These are phyloP conservation scores for Cicer pinnatifidum DNA, from an alignment of 306 rosid genomes.

Conservation along the genomic window DNA sequence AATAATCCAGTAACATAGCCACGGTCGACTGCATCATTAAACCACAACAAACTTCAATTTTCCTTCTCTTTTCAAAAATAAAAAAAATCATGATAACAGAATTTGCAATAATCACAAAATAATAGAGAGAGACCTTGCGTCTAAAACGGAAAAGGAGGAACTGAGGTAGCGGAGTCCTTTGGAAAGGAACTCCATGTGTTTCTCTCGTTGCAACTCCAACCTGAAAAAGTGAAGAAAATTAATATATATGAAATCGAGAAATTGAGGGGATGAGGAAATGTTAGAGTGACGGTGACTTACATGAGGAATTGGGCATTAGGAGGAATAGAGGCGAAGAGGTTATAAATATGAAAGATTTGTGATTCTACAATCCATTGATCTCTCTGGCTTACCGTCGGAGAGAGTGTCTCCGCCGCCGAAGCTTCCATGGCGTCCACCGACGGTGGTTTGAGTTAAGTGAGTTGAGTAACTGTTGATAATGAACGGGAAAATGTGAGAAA, in stretches of 20 bases:
- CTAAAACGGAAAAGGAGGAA: conserved; percentile 69
- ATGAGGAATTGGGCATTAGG: conserved; percentile 59
- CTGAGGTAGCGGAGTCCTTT: conserved; percentile 69
- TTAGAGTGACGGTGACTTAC: conserved; percentile 37
- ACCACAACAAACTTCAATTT: conserved; percentile 31
- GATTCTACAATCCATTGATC: conserved; percentile 47
- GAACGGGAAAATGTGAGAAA: not conserved
- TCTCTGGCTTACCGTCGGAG: conserved; percentile 60
- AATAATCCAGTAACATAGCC: conserved; percentile 92
- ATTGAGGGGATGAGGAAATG: not conserved
- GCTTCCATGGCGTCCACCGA: conserved; percentile 34
- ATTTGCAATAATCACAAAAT: not conserved
- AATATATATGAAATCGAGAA: not conserved
- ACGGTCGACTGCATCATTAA: conserved; percentile 71
- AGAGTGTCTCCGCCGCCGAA: conserved; percentile 13
- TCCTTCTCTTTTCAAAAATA: not conserved
- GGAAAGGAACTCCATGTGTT: conserved; percentile 64
- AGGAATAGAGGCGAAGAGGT: conserved; percentile 54
- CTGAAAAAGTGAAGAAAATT: conserved; percentile 41
- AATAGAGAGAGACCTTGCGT: conserved; percentile 64
- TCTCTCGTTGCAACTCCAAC: conserved; percentile 80
- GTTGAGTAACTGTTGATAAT: not conserved
- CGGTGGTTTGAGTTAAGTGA: not conserved
- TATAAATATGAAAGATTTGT: too few species aligned
- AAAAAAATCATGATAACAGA: not conserved